phyloP scores from a whole-genome alignment of 2,329 filamentous ascomycete genomes.

The Cyphellophora europaea region DNA sequence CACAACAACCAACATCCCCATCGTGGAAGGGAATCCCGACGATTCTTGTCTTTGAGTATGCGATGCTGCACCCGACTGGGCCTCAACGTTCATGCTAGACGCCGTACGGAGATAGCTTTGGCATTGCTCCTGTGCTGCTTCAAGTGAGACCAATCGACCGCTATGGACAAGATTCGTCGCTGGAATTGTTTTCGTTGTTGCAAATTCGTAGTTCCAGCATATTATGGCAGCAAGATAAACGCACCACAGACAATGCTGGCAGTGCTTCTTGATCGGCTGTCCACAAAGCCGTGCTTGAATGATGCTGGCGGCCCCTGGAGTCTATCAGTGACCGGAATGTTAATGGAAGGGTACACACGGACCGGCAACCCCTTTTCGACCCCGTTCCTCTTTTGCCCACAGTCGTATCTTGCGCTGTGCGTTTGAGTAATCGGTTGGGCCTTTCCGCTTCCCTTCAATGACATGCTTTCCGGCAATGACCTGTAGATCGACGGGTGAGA shows the following conservation, averaged over 20 bases:
- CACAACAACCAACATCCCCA: constrained; percentile 3
- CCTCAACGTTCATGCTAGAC: not conserved
- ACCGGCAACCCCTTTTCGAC: constrained; percentile 1
- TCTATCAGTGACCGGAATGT: too few species aligned
- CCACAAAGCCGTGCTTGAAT: constrained; percentile 2
- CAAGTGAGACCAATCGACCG: constrained; percentile 2
- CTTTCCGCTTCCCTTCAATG: constrained; percentile 5
- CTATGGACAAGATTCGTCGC: constrained; percentile 1
- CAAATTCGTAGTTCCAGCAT: constrained; percentile 32
- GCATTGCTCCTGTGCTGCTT: constrained; percentile 2
- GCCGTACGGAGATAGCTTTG: constrained; percentile 2
- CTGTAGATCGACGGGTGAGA: constrained; percentile 5
- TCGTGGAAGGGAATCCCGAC: constrained; percentile 1
- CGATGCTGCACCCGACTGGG: too few species aligned
- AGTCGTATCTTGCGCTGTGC: constrained; percentile 3
- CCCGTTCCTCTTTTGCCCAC: constrained; percentile 6
- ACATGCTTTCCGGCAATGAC: constrained; percentile 5
- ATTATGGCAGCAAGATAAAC: constrained; percentile 50
- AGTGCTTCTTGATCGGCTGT: not conserved
- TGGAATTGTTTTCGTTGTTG: constrained; percentile 1
- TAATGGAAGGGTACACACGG: too few species aligned
- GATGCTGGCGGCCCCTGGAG: constrained; percentile 3
- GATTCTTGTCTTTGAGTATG: too few species aligned
- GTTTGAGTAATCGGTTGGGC: constrained; percentile 4
- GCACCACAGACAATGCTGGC: constrained; percentile 51